A percentile compares a stretch with the other conserved stretches of the same genome.
phyloP scores from a whole-genome alignment of 345 rosid genomes.

The Microcos paniculata region DNA sequence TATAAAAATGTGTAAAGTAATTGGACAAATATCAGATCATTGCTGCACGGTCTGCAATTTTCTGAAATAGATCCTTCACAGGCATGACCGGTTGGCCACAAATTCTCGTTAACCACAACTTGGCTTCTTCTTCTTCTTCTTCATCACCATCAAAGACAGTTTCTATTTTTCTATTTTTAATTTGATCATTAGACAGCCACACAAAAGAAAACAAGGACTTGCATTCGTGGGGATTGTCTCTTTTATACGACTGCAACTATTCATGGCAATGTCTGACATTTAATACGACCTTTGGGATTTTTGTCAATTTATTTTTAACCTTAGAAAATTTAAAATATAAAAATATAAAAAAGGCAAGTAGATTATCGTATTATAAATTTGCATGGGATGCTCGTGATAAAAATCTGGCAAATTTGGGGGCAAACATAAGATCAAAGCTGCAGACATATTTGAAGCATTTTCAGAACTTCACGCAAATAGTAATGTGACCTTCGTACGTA shows the following conservation, averaged over 20 bases:
- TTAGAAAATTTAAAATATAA: neutral
- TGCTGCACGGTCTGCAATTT: too few species aligned
- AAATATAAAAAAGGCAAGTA: neutral
- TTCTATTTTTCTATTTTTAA: too few species aligned
- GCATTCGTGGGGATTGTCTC: neutral
- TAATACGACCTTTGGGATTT: neutral
- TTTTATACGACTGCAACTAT: neutral
- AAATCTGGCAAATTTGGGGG: neutral
- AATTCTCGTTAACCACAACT: too few species aligned
- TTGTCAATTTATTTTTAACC: neutral
- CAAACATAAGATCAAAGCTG: neutral
- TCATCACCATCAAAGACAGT: too few species aligned
- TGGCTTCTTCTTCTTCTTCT: too few species aligned
- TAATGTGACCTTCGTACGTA: neutral
- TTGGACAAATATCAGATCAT: too few species aligned
- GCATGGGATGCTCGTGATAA: conserved; percentile 8
- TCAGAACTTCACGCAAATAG: conserved; percentile 10
- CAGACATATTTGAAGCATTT: neutral
- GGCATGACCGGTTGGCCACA: too few species aligned
- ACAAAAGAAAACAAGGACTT: neutral
- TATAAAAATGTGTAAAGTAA: too few species aligned
- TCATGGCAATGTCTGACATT: neutral
- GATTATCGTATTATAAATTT: neutral
- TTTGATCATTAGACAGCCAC: too few species aligned
- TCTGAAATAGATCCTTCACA: too few species aligned